Evolutionary conservation across 257 asterid genomes (phyloP).

Genomic region (Petunia axillaris): DNA sequence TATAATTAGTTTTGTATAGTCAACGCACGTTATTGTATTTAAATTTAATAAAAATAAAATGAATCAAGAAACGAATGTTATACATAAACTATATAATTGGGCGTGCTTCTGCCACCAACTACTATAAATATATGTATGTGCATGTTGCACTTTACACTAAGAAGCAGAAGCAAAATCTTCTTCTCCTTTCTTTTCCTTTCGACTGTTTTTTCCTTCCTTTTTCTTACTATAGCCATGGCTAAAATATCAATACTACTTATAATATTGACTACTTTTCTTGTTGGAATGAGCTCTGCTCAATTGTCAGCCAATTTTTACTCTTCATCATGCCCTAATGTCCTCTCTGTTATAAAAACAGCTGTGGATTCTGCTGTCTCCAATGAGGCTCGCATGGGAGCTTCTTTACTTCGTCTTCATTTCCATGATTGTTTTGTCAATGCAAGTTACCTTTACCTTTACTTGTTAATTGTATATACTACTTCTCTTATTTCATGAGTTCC

Average conservation of each 20-base stretch:
- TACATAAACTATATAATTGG: neutral
- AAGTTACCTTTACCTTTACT: too few relatives aligned
- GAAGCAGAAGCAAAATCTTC: neutral
- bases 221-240: neutral
- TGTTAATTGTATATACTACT: too few relatives aligned
- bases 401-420: too few relatives aligned
- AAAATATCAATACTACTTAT: conserved; percentile 7
- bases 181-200: neutral
- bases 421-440: too few relatives aligned
- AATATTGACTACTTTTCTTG: conserved; percentile 35
- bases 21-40: neutral
- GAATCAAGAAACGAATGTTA: neutral
- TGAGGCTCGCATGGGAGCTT: too few relatives aligned
- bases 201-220: neutral
- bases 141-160: neutral
- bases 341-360: conserved; percentile 44
- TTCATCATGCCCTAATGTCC: conserved; percentile 55
- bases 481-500: too few relatives aligned
- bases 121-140: conserved; percentile 46
- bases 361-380: conserved; percentile 46
- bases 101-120: neutral
- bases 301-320: conserved; percentile 57
- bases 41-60: too few relatives aligned
- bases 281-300: conserved; percentile 40
- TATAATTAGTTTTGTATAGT: neutral